Conservation (phyloP, 2,329 filamentous ascomycete genomes). For the Clonostachys byssicola region DNA sequence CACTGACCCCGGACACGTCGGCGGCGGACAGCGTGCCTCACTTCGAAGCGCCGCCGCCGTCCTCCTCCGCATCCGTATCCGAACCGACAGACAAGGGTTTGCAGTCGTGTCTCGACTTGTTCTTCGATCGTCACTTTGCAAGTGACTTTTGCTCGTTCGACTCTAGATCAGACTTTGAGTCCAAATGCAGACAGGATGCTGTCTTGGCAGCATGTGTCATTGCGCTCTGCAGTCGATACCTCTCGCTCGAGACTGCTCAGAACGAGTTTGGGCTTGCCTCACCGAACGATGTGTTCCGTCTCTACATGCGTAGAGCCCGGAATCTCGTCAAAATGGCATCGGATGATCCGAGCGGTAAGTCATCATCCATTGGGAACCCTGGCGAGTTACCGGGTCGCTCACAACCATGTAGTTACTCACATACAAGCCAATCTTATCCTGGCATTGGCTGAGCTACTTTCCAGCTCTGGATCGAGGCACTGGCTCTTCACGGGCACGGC, state of each 20-base stretch:
- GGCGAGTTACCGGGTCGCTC: neutral
- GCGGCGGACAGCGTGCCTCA: neutral
- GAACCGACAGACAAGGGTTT: conserved; percentile 1
- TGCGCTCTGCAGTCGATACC: conserved; percentile 5
- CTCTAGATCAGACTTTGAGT: conserved; percentile 10
- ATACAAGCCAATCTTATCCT: conserved; percentile 11
- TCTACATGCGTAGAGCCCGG: neutral
- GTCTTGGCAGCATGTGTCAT: conserved; percentile 5
- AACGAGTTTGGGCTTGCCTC: conserved; percentile 1
- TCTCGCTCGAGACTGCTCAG: conserved; percentile 1
- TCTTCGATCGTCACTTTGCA: conserved; percentile 11
- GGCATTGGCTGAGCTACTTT: conserved; percentile 11
- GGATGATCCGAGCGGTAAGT: conserved; percentile 5
- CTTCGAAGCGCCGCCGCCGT: neutral
- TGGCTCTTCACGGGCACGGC: conserved; percentile 12
- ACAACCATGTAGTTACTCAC: conserved; percentile 4
- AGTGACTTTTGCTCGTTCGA: conserved; percentile 13
- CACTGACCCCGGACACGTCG: neutral
- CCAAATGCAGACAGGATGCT: conserved; percentile 5
- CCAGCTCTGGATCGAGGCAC: conserved; percentile 11
- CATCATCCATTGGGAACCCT: neutral
- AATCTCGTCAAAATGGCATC: conserved; percentile 3
- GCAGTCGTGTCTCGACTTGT: conserved; percentile 4
- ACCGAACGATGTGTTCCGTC: neutral
- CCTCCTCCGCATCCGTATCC: neutral